Percentiles rank a stretch among this genome's conserved stretches.
These are phyloP conservation scores for Hordeum marinum DNA, from an alignment of 176 grass and related monocot species.

Conservation along the genomic window DNA sequence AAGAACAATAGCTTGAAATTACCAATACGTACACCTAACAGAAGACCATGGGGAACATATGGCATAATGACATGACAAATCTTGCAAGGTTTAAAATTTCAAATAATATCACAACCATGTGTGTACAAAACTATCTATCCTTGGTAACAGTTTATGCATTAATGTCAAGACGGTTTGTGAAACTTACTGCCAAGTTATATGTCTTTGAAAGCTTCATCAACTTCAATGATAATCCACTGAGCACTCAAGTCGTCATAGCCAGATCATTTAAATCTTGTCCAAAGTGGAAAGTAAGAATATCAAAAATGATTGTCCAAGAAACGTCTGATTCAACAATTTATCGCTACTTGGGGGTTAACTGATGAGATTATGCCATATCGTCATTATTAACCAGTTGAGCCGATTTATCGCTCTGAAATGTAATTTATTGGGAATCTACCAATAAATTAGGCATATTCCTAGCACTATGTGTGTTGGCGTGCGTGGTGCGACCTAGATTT, in stretches of 20 bases:
- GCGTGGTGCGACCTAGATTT: no score
- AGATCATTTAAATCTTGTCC: conserved; percentile 94
- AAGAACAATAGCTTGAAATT: not conserved
- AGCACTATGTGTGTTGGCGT: no score
- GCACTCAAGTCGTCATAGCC: conserved; percentile 70
- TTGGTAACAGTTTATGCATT: not conserved
- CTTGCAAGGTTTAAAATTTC: not conserved
- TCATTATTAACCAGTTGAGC: no score
- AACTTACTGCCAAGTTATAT: conserved; percentile 69
- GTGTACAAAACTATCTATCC: not conserved
- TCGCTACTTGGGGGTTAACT: no score
- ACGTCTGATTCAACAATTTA: no score
- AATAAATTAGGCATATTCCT: no score
- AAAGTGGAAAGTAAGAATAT: conserved; percentile 95
- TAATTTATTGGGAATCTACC: no score
- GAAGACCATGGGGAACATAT: not conserved
- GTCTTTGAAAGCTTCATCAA: conserved; percentile 78
- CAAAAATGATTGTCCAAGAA: conserved; percentile 56
- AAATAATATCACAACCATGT: not conserved
- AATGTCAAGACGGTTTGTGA: not conserved
- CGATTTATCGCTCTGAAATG: no score
- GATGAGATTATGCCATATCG: no score
- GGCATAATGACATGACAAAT: not conserved
- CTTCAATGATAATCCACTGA: conserved; percentile 77
- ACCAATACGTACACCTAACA: not conserved